Evolutionary conservation across 2,329 filamentous ascomycete genomes (phyloP).

Genomic region (Mycocentrospora acerina): DNA sequence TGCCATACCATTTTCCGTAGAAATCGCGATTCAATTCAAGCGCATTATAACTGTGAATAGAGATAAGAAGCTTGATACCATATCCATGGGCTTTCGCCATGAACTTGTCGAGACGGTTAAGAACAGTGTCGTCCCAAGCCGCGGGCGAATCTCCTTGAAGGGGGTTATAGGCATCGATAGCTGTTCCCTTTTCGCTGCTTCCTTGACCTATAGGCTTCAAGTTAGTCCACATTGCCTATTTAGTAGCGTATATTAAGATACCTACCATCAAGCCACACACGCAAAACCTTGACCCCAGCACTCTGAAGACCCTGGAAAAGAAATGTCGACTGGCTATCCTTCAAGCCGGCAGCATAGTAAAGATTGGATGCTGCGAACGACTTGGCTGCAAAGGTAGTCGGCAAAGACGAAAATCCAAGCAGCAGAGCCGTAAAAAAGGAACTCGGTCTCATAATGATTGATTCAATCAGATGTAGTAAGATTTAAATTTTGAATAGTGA

Average conservation of each 20-base stretch:
- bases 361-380: constrained; percentile 9
- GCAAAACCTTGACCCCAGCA: constrained; percentile 8
- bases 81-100: constrained; percentile 12
- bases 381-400: constrained; percentile 3
- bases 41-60: constrained; percentile 13
- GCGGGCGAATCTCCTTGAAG: constrained; percentile 8
- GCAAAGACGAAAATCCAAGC: constrained; percentile 2
- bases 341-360: constrained; percentile 9
- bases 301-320: constrained; percentile 6
- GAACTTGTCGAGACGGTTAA: constrained; percentile 10
- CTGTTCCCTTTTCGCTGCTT: constrained; percentile 7
- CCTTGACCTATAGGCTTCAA: constrained; percentile 6
- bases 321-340: constrained; percentile 2
- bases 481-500: no score
- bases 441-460: constrained; percentile 3
- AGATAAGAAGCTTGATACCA: constrained; percentile 12
- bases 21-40: constrained; percentile 12
- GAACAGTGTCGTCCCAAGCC: constrained; percentile 8
- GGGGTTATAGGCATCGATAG: constrained; percentile 4
- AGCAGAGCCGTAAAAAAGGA: constrained; percentile 1
- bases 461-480: no score
- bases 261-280: constrained; percentile 10
- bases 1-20: constrained; percentile 14
- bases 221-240: no score
- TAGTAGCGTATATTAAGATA: no score